Evolutionary conservation across 2,329 filamentous ascomycete species (phyloP).

Genomic region (Lachnellula subtilissima): DNA sequence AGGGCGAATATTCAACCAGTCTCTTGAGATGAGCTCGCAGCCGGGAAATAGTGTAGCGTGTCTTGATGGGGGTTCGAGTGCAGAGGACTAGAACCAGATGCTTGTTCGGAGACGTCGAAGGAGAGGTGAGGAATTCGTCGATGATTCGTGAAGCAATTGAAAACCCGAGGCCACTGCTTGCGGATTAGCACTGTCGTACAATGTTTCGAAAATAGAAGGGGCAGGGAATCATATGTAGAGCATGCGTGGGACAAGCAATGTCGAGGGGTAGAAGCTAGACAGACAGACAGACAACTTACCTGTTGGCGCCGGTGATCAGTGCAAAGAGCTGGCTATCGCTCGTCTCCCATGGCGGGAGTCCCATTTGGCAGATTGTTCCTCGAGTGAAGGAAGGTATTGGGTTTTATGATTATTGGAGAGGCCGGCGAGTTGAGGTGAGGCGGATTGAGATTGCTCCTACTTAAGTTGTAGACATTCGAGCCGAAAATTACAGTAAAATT

Average conservation of each 20-base stretch:
- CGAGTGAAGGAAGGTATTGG: neutral
- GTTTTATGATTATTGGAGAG: neutral
- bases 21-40: constrained; percentile 58
- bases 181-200: constrained; percentile 27
- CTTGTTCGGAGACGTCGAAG: constrained; percentile 58
- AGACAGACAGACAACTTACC: constrained; percentile 45
- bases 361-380: constrained; percentile 19
- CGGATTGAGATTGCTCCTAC: too few relatives aligned
- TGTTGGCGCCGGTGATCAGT: constrained; percentile 81
- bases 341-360: constrained; percentile 32
- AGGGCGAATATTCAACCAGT: constrained; percentile 37
- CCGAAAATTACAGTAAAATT: too few relatives aligned
- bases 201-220: neutral
- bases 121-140: constrained; percentile 76
- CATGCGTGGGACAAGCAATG: neutral
- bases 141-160: constrained; percentile 79
- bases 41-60: constrained; percentile 61
- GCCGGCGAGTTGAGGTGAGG: neutral
- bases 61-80: constrained; percentile 72
- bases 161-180: constrained; percentile 74
- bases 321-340: constrained; percentile 51
- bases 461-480: too few relatives aligned
- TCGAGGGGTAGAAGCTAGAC: neutral
- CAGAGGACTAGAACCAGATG: constrained; percentile 78
- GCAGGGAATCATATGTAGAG: neutral